Conservation (phyloP, 2,329 filamentous ascomycete genomes). For the Alternaria dauci region DNA sequence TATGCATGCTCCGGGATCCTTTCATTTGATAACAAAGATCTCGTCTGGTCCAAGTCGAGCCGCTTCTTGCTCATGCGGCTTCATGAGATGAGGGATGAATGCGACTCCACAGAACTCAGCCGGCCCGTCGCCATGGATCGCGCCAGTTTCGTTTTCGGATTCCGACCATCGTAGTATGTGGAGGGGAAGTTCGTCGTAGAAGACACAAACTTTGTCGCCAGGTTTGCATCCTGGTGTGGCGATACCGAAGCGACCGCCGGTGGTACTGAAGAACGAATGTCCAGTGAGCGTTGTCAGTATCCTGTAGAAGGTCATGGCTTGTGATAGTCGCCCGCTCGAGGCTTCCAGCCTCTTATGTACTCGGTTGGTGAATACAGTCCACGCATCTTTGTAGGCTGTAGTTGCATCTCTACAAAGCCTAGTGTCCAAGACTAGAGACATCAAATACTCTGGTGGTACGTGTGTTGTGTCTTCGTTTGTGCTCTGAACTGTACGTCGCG, state of each 20-base stretch:
- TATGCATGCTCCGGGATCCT: accelerated
- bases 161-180: background rate
- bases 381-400: background rate
- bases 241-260: background rate
- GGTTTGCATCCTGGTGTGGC: background rate
- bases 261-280: background rate
- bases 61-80: slow-evolving; percentile 9
- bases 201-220: background rate
- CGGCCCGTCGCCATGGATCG: background rate
- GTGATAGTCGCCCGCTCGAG: background rate
- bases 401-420: background rate
- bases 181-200: background rate
- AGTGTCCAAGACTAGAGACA: background rate
- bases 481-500: accelerated
- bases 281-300: background rate
- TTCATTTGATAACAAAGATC: background rate
- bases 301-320: accelerated
- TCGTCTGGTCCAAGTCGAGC: slow-evolving; percentile 5
- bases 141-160: background rate
- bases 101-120: background rate
- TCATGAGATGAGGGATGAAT: slow-evolving; percentile 8
- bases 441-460: background rate
- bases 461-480: accelerated
- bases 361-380: background rate
- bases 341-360: accelerated